Base-by-base conservation (phyloP, 805 yeast genomes). In the Ogataea siamensis region DNA sequence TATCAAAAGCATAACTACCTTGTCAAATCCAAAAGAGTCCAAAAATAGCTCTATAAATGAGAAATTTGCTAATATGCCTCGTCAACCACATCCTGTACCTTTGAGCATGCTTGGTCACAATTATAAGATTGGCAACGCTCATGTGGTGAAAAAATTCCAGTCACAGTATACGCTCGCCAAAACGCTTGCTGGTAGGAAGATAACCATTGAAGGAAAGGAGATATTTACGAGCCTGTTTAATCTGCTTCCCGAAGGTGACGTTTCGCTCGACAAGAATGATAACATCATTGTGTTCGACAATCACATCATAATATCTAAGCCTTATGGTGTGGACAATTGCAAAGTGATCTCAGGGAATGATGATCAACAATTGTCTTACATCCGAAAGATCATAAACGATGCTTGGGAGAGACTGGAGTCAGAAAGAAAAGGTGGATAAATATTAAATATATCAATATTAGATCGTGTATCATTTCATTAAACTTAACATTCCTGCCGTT, bases 391-490 rank as follows among this genome's bases (percentile, higher is more conserved):
- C 37, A 74, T 79, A 9, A 69, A 65, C 40, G 73, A 70, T 34
- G 71, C 70, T 10, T 72, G 78, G 74, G 58, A 58, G 17, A 64
- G 64, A 36, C 51, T 73, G 42, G 72, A 65, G 32, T 45, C 54
- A 15, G 68, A 66, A 35, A 66, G 67, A 46, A 77, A 74, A 52
- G 83, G 83, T 14, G 82, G 83, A 33, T 76, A 28, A 28, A 28
- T 29, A 34, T 12, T 17, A 20, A 35, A 32, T 20, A 32, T n/a
- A 28, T 6, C 18, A 12, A 19, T 21, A 6, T 14, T 20, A n/a
- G n/a, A n/a, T 18, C 16, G 13, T 17, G n/a, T 28, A 5, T n/a
- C 17, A 23, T 16, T 18, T 35, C 17, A 22, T 17, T 18, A 28
- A 21, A n/a, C 34, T 21, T 10, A 36, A 22, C 18, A 22, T 34